Evolutionary conservation across 2,329 filamentous ascomycete species (phyloP).

Genomic region (Fusarium sp.): DNA sequence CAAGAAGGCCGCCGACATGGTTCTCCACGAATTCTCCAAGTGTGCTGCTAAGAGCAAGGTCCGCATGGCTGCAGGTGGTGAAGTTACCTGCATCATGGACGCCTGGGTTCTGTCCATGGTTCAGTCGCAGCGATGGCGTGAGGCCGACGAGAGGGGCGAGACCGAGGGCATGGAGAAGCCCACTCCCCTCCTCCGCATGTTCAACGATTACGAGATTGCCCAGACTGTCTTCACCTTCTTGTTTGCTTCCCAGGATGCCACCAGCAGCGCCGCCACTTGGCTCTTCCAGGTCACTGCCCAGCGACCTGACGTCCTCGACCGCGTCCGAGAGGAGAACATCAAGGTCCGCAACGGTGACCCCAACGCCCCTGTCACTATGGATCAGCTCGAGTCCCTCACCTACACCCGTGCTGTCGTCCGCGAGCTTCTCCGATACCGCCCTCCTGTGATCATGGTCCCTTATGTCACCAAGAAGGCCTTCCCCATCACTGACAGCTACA

Average conservation of each 20-base stretch:
- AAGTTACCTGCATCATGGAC: conserved; percentile 94
- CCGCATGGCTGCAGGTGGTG: conserved; percentile 88
- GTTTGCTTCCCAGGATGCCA: conserved; percentile 97
- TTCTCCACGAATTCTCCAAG: conserved; percentile 87
- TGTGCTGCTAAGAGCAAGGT: conserved; percentile 95
- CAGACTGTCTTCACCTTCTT: conserved; percentile 97
- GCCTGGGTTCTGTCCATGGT: conserved; percentile 92
- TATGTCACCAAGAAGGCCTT: conserved; percentile 96
- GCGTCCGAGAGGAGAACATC: conserved; percentile 91
- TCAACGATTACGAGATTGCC: conserved; percentile 90
- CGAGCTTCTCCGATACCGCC: conserved; percentile 92
- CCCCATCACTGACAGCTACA: conserved; percentile 88
- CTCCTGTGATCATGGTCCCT: conserved; percentile 96
- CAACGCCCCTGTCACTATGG: conserved; percentile 78
- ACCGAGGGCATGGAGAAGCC: conserved; percentile 84
- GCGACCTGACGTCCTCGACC: conserved; percentile 90
- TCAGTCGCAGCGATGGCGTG: conserved; percentile 83
- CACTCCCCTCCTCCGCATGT: conserved; percentile 82
- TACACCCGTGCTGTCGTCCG: conserved; percentile 94
- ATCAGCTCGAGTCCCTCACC: conserved; percentile 87
- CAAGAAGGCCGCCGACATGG: conserved; percentile 94
- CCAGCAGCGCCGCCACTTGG: conserved; percentile 93
- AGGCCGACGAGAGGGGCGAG: conserved; percentile 80
- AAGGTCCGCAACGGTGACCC: conserved; percentile 80
- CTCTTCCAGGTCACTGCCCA: conserved; percentile 95